Evolutionary conservation across 2,329 filamentous ascomycete genomes (phyloP).

Genomic region (Calonectria fujianensis): DNA sequence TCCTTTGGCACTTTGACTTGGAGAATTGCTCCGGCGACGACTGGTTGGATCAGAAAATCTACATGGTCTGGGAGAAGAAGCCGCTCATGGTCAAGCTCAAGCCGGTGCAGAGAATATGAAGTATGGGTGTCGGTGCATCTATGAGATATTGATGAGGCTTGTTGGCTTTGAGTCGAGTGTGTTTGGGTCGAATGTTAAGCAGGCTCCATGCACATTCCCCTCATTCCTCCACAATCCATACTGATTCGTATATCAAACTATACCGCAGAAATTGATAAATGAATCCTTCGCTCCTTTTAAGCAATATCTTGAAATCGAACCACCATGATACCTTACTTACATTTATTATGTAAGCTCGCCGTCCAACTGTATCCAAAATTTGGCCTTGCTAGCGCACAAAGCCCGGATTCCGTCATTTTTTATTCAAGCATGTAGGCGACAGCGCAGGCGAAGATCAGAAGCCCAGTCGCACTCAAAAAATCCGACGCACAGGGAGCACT

Average conservation of each 20-base stretch:
- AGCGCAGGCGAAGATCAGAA: not conserved
- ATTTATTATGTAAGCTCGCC: not conserved
- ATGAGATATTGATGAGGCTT: not conserved
- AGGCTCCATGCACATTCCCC: not conserved
- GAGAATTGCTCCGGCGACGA: conserved; percentile 1
- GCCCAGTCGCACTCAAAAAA: not conserved
- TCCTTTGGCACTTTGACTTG: not conserved
- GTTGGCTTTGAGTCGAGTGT: not conserved
- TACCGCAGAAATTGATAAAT: not conserved
- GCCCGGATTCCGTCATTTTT: not conserved
- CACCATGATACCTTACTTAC: not conserved
- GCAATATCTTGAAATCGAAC: not conserved
- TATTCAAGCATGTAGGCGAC: not conserved
- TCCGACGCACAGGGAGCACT: not conserved
- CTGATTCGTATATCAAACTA: not conserved
- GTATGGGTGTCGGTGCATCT: not conserved
- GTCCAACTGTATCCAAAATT: not conserved
- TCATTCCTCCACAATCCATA: not conserved
- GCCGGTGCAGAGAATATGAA: not conserved
- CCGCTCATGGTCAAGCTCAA: conserved; percentile 1
- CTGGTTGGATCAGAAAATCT: not conserved
- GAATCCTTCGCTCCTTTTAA: not conserved
- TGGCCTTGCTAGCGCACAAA: not conserved
- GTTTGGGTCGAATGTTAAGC: not conserved
- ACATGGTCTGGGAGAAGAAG: conserved; percentile 12